Base-by-base conservation (phyloP, 2,329 filamentous ascomycete genomes). In the Penicillium italicum region DNA sequence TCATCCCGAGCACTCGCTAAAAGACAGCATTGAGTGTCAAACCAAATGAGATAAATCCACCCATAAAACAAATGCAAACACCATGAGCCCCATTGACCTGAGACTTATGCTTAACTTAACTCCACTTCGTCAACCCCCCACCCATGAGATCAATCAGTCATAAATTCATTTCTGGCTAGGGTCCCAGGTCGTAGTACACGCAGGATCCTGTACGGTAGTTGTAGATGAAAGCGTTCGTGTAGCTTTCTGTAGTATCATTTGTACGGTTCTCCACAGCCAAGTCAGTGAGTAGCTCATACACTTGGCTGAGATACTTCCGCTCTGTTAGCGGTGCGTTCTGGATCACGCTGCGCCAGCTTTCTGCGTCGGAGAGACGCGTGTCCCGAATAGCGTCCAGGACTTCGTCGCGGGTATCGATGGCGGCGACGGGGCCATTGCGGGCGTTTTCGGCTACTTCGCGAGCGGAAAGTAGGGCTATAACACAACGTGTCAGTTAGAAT, bases 141-240 rank as follows among this genome's bases (percentile, higher is more conserved):
- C 33, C 33, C 34, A 36, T 50, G 46, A 43, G 49, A 50, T 42
- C 44, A 56, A 50, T 33, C 38, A 58, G 34, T 56, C 56, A 46
- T 46, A 58, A 33, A 46, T 54, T 63, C 60, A 62, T 59, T 58
- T 63, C 47, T 66, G 56, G 36, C 59, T 63, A 53, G 58, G 64
- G 56, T 22, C 76, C 80, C 58, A 97, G 74, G 74, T 96, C 91
- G 72, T 96, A 96, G 69, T 93, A 90, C 48, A 96, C 82, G 70
- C 90, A 92, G 56, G 82, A 87, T 0, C 88, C 89, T 10, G 90
- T 95, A 57, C 91, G 81, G 66, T 95, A 96, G 67, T 96, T 96
- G 75, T 96, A 96, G 50, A 97, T 83, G 74, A 96, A 96, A 11
- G 90, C 89, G 70, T 92, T 89, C 44, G 83, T 82, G 24, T 82